Base-by-base conservation (phyloP, 2,329 filamentous ascomycete species). In the Cordyceps cicadae region DNA sequence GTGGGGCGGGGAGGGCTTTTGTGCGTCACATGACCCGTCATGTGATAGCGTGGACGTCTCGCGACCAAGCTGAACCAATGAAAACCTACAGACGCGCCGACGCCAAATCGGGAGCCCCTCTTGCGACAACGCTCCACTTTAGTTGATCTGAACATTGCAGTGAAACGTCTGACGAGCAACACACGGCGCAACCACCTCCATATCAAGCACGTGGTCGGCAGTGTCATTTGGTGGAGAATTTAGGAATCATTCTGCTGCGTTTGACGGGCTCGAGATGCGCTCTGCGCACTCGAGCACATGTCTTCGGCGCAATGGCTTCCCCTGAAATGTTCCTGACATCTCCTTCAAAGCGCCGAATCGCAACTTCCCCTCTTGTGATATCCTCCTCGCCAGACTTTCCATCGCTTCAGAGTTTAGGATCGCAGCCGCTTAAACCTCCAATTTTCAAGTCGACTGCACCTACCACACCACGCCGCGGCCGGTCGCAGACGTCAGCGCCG, bases 331-430 rank as follows among this genome's bases (percentile, higher is more conserved):
- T 72, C 60, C 62, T 66, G 29, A 69, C 75, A 60, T 69, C 70
- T 59, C 64, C 69, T 52, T 52, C 67, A 54, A 63, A 58, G 62
- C 67, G 63, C 59, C 54, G 66, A 50, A 74, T 75, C 72, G 68
- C 73, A 64, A 65, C 60, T 67, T 72, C 61, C 11, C 65, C 71
- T 19, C 65, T 71, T 34, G 61, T 70, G 34, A 63, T 67, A 9
- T 81, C 81, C 0, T 83, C 81, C 0, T 84, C 82, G 5, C 81
- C 82, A n/a, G 75, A 75, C n/a, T 69, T 85, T 0, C 83, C 83
- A 3, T 76, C 81, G 0, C 69, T 85, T 0, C 73, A 74, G 43
- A 76, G 84, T 3, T 68, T 85, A 11, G 64, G 81, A 1, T 71
- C 74, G 3, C 77, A 75, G 58, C 63, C 17, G 43, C 61, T 19